Evolutionary conservation across 176 grass and related monocot genomes (phyloP).

Genomic region (Carex cristatella): DNA sequence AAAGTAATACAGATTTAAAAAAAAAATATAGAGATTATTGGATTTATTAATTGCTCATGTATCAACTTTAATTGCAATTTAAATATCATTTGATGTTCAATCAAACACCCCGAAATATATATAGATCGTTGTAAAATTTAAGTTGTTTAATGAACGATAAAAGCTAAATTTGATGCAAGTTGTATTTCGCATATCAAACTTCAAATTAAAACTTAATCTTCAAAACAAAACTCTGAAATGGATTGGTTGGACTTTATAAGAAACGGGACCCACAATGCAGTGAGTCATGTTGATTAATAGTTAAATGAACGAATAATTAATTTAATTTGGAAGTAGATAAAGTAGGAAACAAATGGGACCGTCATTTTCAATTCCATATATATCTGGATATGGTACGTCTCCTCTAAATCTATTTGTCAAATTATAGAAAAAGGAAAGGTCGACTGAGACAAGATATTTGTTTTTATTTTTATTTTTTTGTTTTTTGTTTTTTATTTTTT

Average conservation of each 20-base stretch:
- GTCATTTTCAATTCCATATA: neutral
- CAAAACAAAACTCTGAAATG: neutral
- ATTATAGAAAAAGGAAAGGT: neutral
- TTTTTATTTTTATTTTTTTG: neutral
- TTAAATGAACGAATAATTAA: neutral
- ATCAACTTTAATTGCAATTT: neutral
- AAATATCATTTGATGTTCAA: neutral
- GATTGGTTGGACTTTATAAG: neutral
- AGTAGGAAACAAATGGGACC: neutral
- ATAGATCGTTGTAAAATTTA: neutral
- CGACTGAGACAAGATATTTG: neutral
- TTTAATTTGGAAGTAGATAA: too few species aligned
- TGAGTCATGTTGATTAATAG: neutral
- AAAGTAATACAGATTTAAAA: too few species aligned
- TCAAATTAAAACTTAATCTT: too few species aligned
- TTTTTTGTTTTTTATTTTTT: too few species aligned
- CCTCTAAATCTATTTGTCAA: neutral
- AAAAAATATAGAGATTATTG: too few species aligned
- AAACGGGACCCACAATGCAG: neutral
- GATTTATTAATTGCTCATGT: neutral
- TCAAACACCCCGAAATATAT: too few species aligned
- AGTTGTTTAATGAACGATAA: neutral
- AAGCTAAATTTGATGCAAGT: neutral
- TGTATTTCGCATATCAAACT: neutral
- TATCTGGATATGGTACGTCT: conserved; percentile 1